Evolutionary conservation across 441 rosid genomes (phyloP).

Genomic region (Erodium texanum): DNA sequence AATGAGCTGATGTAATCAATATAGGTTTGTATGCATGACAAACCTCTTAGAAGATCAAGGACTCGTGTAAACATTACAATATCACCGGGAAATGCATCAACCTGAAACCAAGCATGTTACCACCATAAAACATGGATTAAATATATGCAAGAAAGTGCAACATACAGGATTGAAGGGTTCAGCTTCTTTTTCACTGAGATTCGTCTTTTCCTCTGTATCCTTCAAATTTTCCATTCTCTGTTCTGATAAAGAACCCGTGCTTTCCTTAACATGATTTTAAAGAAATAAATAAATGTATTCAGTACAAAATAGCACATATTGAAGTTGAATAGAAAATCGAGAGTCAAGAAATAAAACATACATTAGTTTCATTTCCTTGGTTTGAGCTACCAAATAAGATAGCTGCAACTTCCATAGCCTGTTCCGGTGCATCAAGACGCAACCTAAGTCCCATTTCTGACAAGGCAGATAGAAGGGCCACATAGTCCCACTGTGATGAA

Average conservation of each 20-base stretch:
- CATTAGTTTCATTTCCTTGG: constrained; percentile 75
- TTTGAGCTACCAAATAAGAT: constrained; percentile 76
- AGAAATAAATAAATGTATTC: constrained; percentile 9
- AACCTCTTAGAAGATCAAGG: constrained; percentile 92
- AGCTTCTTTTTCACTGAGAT: constrained; percentile 65
- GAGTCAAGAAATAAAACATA: constrained; percentile 32
- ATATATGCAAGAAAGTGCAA: constrained; percentile 16
- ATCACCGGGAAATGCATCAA: constrained; percentile 98
- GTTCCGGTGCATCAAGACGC: constrained; percentile 90
- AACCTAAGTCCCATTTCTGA: constrained; percentile 95
- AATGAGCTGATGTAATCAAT: constrained; percentile 19
- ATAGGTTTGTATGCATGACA: constrained; percentile 18
- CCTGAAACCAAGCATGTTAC: constrained; percentile 37
- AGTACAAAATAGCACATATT: constrained; percentile 14
- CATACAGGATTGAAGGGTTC: constrained; percentile 93
- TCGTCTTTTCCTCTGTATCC: constrained; percentile 84
- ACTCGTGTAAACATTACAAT: constrained; percentile 89
- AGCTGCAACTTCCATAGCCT: constrained; percentile 80
- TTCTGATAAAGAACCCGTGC: constrained; percentile 52
- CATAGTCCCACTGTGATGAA: constrained; percentile 79
- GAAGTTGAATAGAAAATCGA: constrained; percentile 19
- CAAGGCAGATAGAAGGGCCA: constrained; percentile 88
- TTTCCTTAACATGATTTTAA: constrained; percentile 38
- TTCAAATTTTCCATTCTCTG: constrained; percentile 73
- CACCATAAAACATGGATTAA: constrained; percentile 9